Evolutionary conservation across 441 rosid genomes (phyloP).

Genomic region (Croton setiger): DNA sequence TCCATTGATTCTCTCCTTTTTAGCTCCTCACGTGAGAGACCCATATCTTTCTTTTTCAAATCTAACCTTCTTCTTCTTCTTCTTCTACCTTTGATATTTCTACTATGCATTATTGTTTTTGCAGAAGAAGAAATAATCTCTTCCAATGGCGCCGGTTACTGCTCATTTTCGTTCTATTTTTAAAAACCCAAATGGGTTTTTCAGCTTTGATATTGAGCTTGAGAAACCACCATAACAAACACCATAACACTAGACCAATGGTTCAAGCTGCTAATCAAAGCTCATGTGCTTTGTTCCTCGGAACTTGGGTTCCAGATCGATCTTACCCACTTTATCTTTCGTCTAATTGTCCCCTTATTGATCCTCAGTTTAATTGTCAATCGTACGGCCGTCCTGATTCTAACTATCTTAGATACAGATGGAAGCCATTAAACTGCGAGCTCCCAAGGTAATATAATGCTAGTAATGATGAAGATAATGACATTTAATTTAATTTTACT

Average conservation of each 20-base stretch:
- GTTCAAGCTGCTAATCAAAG: constrained; percentile 35
- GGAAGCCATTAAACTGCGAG: constrained; percentile 83
- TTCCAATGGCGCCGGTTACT: constrained; percentile 22
- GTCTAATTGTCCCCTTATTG: constrained; percentile 62
- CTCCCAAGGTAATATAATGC: constrained; percentile 59
- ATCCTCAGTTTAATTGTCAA: constrained; percentile 73
- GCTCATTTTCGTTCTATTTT: constrained; percentile 35
- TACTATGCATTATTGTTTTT: constrained; percentile 21
- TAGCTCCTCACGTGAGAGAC: constrained; percentile 26
- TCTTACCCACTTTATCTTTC: constrained; percentile 66
- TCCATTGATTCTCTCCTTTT: neutral
- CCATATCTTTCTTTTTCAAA: neutral
- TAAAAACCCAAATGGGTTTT: constrained; percentile 31
- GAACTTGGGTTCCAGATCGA: constrained; percentile 78
- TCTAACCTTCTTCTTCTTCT: constrained; percentile 6
- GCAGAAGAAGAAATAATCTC: constrained; percentile 15
- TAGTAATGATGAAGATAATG: too few species aligned
- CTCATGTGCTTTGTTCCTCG: constrained; percentile 61
- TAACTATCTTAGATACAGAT: constrained; percentile 74
- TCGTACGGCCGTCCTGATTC: constrained; percentile 86
- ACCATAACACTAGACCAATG: constrained; percentile 43
- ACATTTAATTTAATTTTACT: neutral
- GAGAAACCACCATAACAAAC: constrained; percentile 38
- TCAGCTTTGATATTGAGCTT: constrained; percentile 47
- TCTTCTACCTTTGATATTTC: constrained; percentile 2